phyloP scores from a whole-genome alignment of 2,329 filamentous ascomycete genomes.

The Cryphonectria naterciae region DNA sequence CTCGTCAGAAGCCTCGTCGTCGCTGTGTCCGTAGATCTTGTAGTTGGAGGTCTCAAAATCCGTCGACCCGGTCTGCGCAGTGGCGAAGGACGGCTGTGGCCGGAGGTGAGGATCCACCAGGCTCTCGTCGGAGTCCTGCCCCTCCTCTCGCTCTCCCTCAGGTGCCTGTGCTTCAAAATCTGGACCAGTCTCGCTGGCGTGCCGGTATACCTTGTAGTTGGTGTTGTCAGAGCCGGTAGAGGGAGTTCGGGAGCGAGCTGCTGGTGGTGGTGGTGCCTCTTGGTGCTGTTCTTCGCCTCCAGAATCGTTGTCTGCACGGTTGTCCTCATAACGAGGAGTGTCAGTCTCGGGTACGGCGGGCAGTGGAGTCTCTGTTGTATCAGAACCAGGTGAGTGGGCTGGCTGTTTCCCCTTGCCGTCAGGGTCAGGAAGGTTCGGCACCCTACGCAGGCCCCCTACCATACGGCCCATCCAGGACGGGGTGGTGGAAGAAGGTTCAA shows the following conservation, averaged over 20 bases:
- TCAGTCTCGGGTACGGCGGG: conserved; percentile 41
- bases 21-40: conserved; percentile 55
- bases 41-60: conserved; percentile 58
- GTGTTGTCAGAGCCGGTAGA: conserved; percentile 50
- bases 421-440: conserved; percentile 49
- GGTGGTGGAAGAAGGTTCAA: conserved; percentile 32
- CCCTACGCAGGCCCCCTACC: conserved; percentile 59
- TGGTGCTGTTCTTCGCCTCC: conserved; percentile 34
- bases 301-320: conserved; percentile 7
- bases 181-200: conserved; percentile 36
- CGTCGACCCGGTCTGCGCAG: conserved; percentile 48
- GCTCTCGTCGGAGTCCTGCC: conserved; percentile 10
- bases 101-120: conserved; percentile 24
- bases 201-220: conserved; percentile 53
- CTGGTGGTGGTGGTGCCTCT: conserved; percentile 40
- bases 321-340: conserved; percentile 33
- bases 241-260: conserved; percentile 41
- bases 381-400: conserved; percentile 34
- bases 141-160: conserved; percentile 5
- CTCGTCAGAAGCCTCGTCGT: conserved; percentile 26
- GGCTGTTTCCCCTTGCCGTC: conserved; percentile 49
- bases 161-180: conserved; percentile 11
- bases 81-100: conserved; percentile 46
- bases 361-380: conserved; percentile 37
- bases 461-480: conserved; percentile 59